Percentiles rank a stretch among this genome's conserved stretches.
Conservation (phyloP, 257 asterid genomes). For the Paulownia fortunei region DNA sequence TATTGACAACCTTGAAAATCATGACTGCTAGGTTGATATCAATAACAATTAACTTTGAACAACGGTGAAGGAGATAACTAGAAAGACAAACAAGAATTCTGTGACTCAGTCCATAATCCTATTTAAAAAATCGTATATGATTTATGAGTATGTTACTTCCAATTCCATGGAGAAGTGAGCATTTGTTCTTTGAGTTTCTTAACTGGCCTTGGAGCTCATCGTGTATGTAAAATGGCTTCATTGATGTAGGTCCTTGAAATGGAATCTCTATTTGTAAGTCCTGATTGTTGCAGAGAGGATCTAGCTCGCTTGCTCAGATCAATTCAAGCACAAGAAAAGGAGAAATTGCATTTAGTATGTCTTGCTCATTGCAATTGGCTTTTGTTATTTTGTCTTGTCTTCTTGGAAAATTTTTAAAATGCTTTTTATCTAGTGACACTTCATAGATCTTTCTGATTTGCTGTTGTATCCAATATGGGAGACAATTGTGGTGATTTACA, state of each 20-base stretch:
- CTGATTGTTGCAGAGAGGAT: slow-evolving; percentile 82
- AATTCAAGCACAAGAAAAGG: slow-evolving; percentile 87
- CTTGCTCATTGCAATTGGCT: slow-evolving; percentile 27
- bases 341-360: slow-evolving; percentile 83
- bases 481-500: neutral
- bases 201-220: neutral
- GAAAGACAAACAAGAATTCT: neutral
- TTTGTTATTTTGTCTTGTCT: slow-evolving; percentile 10
- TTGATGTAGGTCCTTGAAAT: slow-evolving; percentile 75
- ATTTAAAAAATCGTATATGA: neutral
- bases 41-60: neutral
- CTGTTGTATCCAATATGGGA: neutral
- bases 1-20: neutral
- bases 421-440: neutral
- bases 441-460: slow-evolving; percentile 11
- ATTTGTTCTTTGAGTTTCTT: slow-evolving; percentile 6
- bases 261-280: slow-evolving; percentile 70
- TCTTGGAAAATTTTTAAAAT: neutral
- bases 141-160: slow-evolving; percentile 4
- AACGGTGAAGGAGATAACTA: neutral
- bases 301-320: slow-evolving; percentile 76
- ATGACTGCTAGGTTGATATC: neutral
- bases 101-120: neutral
- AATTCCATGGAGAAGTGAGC: neutral
- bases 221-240: slow-evolving; percentile 13